Evolutionary conservation across 306 rosid species (phyloP).

Genomic region (Lathyrus oleraceus): DNA sequence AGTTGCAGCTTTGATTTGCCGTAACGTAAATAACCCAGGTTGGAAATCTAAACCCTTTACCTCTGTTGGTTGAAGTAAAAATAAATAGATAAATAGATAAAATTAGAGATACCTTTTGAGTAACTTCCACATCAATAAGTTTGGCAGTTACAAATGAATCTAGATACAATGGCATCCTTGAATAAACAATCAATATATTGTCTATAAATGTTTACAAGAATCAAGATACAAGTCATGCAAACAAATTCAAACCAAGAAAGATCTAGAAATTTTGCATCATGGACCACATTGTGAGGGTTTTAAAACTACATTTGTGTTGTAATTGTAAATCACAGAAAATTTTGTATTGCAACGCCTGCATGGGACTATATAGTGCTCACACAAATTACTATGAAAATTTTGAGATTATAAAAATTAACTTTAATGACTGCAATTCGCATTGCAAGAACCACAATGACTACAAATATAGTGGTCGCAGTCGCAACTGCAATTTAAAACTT

Average conservation of each 20-base stretch:
- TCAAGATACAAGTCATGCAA: not conserved
- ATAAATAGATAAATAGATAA: not conserved
- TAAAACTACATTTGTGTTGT: not conserved
- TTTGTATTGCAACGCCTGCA: not conserved
- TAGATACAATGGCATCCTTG: not conserved
- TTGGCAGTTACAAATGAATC: not conserved
- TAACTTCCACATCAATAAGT: conserved; percentile 7
- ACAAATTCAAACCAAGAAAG: not conserved
- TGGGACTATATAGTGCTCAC: not conserved
- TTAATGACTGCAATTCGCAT: not conserved
- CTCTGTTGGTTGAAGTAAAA: conserved; percentile 38
- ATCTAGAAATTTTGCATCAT: not conserved
- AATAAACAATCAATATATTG: not conserved
- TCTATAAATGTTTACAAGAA: not conserved
- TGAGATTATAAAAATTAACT: not conserved
- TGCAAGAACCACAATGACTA: not conserved
- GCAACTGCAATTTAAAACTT: too few relatives aligned
- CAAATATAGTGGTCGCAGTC: not conserved
- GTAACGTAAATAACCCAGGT: conserved; percentile 54
- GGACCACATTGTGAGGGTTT: too few relatives aligned
- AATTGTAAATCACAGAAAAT: not conserved
- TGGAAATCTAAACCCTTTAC: conserved; percentile 52
- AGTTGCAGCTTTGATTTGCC: conserved; percentile 65
- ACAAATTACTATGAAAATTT: not conserved
- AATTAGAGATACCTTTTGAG: not conserved